A percentile compares a stretch with the other conserved stretches of the same genome.
Evolutionary conservation across 1,139 yeast genomes (phyloP).

Genomic region (Pichia sp.): DNA sequence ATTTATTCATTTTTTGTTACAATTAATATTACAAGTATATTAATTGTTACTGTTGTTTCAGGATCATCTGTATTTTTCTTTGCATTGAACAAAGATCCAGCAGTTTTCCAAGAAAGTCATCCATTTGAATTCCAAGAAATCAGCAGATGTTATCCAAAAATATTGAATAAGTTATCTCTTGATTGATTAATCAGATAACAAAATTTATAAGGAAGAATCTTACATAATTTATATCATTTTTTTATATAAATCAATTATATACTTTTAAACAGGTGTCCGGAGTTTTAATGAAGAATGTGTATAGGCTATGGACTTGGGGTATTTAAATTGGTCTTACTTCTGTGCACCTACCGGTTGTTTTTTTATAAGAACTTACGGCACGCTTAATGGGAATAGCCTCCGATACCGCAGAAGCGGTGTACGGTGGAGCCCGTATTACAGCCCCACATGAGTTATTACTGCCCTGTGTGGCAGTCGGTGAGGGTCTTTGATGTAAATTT

Average conservation of each 20-base stretch:
- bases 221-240: too few relatives aligned
- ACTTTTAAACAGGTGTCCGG: too few relatives aligned
- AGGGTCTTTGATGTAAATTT: background rate
- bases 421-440: background rate
- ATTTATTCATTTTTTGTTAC: constrained; percentile 58
- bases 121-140: constrained; percentile 41
- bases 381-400: background rate
- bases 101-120: constrained; percentile 69
- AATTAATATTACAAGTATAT: constrained; percentile 67
- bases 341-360: too few relatives aligned
- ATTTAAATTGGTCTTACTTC: too few relatives aligned
- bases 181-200: background rate
- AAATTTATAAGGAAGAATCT: background rate
- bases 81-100: constrained; percentile 84
- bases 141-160: constrained; percentile 70
- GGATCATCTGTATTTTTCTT: constrained; percentile 86
- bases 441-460: too few relatives aligned
- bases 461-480: background rate
- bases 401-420: background rate
- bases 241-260: too few relatives aligned
- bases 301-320: too few relatives aligned
- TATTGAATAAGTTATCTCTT: constrained; percentile 27
- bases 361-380: background rate
- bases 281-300: too few relatives aligned
- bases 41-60: constrained; percentile 68